Conservation (phyloP, 108 stramenopile genomes). For the Nannochloropsis salina region DNA sequence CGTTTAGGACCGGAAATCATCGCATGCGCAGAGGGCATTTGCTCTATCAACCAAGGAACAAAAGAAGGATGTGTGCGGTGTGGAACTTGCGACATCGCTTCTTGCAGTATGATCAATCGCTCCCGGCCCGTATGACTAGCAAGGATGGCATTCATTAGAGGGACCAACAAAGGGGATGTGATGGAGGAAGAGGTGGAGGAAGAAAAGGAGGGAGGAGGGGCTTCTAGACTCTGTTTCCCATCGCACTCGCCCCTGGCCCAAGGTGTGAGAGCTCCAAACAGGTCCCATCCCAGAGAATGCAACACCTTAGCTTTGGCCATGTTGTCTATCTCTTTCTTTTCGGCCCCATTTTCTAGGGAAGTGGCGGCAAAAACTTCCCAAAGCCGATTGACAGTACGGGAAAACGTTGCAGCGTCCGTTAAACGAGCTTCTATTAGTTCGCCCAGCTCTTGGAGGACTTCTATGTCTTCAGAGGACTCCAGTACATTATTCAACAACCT, state of each 20-base stretch:
- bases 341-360: background rate
- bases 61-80: background rate
- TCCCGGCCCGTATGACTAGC: background rate
- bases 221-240: background rate
- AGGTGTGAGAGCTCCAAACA: background rate
- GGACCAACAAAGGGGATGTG: background rate
- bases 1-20: background rate
- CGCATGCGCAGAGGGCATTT: background rate
- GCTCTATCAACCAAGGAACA: background rate
- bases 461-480: background rate
- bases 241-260: background rate
- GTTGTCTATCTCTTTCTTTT: background rate
- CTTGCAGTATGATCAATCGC: slow-evolving; percentile 10
- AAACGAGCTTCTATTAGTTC: background rate
- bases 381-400: background rate
- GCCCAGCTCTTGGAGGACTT: background rate
- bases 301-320: background rate
- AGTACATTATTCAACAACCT: background rate
- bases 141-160: background rate
- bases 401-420: background rate
- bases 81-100: slow-evolving; percentile 1
- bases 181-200: background rate
- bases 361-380: background rate
- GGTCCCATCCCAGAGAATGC: background rate
- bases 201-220: background rate